Evolutionary conservation across 495 filamentous ascomycete genomes (phyloP), one percentile per base, ranked within the genome.

Genomic region (Mycothermus thermophilus): DNA sequence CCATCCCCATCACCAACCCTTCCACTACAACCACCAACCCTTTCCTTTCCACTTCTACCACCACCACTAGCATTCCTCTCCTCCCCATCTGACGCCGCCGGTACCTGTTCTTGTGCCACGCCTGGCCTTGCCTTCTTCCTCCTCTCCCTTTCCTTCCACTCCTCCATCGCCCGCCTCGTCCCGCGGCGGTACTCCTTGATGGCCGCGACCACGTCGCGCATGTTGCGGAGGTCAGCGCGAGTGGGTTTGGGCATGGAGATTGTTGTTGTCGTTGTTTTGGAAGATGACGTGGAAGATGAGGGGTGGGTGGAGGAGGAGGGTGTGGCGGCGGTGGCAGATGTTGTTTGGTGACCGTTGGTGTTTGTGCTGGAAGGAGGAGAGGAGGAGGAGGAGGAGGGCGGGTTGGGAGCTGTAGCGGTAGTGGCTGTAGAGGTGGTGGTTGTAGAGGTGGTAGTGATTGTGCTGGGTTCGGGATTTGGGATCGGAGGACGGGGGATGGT

Each of bases 201-300:
- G 0, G 43, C 58, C 5, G 21, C 46, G 0, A 60, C 37, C 2
- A 66, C 62, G 27, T 67, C 59, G 22, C 35, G 43, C 44, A 67
- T 62, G 10, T 32, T 26, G 2, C 4, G 17, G 1, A 52, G 13
- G 21, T 60, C 37, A 12, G 14, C 27, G 6, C 27, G 38, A 2
- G 32, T 31, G 5, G 38, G 38, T 11, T 14, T 21, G 9, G 12
- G 36, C 8, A n/a, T n/a, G n/a, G n/a, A n/a, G n/a, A n/a, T n/a
- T 10, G 8, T 27, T 8, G 18, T 34, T 14, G 35, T 37, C 2
- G 53, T 51, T 24, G 30, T 39, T 23, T 13, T 23, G 4, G 24
- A n/a, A n/a, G n/a, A n/a, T n/a, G n/a, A n/a, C n/a, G n/a, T n/a
- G n/a, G n/a, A n/a, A n/a, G n/a, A n/a, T n/a, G n/a, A n/a, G n/a